Evolutionary conservation across 2,329 filamentous ascomycete genomes (phyloP), one percentile per base, ranked within the genome.

Genomic region (Ramichloridium luteum): DNA sequence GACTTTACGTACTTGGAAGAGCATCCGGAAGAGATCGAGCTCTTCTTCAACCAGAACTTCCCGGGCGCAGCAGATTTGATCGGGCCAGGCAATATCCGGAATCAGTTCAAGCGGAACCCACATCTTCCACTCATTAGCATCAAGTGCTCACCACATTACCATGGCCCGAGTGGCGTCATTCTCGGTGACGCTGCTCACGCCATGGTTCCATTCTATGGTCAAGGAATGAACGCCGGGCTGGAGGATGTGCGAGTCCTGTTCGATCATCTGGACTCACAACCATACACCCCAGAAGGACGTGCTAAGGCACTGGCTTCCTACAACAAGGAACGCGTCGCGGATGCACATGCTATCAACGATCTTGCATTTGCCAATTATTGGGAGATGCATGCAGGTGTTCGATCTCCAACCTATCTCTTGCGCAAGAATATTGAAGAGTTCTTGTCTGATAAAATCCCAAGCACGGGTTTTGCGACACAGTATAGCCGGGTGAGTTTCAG

Each of bases 141-240:
- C 52, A 96, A 93, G 59, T 94, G 86, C 61, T 71, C 71, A 12
- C 90, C 90, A 0, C 82, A 96, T 58, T 84, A 93, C 61, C 84
- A 74, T 60, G 66, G 61, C 30, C 74, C 74, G 14, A 80, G 76
- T 1, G 84, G 71, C 17, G 84, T 93, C 37, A 83, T 98, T 29
- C 55, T 98, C 20, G 90, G 90, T 36, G 90, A 98, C 53, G 85
- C 90, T 5, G 86, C 90, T 0, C 90, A 98, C 55, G 90, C 92
- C 35, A 94, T 98, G 77, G 85, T 98, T 0, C 90, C 90, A 0
- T 98, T 98, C 58, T 98, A 96, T 56, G 90, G 90, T 0, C 90
- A 98, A 56, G 90, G 90, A 22, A 92, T 98, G 77, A 98, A 98
- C 51, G 81, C 90, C 0, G 90, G 90, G 1, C 72, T 98, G 25